Conservation (phyloP, 2,329 filamentous ascomycete species). For the Penicillium sp. region DNA sequence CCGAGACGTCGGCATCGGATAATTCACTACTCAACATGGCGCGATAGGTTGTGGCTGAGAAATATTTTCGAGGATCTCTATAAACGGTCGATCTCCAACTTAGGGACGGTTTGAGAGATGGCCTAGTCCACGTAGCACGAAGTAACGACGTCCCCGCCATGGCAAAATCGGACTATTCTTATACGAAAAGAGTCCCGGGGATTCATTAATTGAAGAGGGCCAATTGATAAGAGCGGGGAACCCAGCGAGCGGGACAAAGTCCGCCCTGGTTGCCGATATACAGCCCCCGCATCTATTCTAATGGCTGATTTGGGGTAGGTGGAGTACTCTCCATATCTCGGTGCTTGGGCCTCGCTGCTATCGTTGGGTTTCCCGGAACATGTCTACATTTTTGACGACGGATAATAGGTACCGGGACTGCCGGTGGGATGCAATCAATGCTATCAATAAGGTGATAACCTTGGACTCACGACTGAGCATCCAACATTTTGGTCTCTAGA, state of each 20-base stretch:
- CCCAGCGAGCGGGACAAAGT: slow-evolving; percentile 15
- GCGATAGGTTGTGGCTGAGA: slow-evolving; percentile 19
- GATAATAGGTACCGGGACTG: too few species aligned
- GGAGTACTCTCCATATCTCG: slow-evolving; percentile 1
- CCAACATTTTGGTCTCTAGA: too few species aligned
- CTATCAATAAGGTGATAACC: too few species aligned
- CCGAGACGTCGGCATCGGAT: slow-evolving; percentile 55
- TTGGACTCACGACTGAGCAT: too few species aligned
- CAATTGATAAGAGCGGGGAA: slow-evolving; percentile 24
- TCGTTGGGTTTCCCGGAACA: neutral
- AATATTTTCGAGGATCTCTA: slow-evolving; percentile 1
- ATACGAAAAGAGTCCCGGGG: slow-evolving; percentile 2
- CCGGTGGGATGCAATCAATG: too few species aligned
- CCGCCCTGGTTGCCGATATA: slow-evolving; percentile 13
- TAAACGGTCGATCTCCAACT: neutral
- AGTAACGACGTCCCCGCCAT: neutral
- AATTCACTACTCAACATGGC: slow-evolving; percentile 48
- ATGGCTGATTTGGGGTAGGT: neutral
- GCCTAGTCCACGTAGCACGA: slow-evolving; percentile 3
- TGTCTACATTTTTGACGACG: too few species aligned
- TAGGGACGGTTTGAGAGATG: neutral
- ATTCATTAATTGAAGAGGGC: neutral
- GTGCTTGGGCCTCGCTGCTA: neutral
- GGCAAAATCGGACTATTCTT: slow-evolving; percentile 4
- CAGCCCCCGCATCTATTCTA: neutral